phyloP scores from a whole-genome alignment of 2,329 filamentous ascomycete species.

The Claviceps arundinis region DNA sequence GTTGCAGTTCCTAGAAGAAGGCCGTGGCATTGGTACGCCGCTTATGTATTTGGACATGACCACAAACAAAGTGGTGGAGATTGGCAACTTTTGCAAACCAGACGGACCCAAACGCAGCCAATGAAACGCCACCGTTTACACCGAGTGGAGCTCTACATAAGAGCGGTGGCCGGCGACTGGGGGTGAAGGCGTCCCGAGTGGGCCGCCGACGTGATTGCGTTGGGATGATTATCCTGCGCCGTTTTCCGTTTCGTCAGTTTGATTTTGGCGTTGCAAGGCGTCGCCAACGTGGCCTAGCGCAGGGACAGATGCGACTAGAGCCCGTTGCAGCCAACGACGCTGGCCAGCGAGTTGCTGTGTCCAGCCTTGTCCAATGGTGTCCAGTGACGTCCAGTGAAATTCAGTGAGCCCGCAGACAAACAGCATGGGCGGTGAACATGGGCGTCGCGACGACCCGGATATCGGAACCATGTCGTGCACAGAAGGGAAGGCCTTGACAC shows the following conservation, averaged over 20 bases:
- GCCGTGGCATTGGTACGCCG: background rate
- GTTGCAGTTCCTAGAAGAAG: background rate
- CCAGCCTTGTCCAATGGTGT: background rate
- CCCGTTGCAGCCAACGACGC: background rate
- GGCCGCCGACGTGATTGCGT: slow-evolving; percentile 2
- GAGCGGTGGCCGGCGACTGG: slow-evolving; percentile 7
- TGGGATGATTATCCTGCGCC: background rate
- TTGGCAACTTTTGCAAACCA: slow-evolving; percentile 5
- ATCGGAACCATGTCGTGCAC: too few relatives aligned
- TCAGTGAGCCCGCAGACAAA: background rate
- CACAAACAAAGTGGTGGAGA: slow-evolving; percentile 8
- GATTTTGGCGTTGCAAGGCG: background rate
- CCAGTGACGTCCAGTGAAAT: too few relatives aligned
- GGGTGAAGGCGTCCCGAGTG: slow-evolving; percentile 3
- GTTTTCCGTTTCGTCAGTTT: background rate
- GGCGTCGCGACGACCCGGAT: background rate
- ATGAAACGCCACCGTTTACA: slow-evolving; percentile 6
- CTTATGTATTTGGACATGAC: slow-evolving; percentile 6
- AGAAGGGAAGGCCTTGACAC: background rate
- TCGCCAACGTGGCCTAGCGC: background rate
- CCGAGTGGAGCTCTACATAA: slow-evolving; percentile 8
- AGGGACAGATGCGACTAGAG: background rate
- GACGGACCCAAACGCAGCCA: slow-evolving; percentile 5
- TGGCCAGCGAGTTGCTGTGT: background rate
- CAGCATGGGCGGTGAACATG: background rate